Evolutionary conservation across 208 protist genomes (phyloP), one percentile per base, ranked within the genome.

Genomic region (Leishmania amazonensis): DNA sequence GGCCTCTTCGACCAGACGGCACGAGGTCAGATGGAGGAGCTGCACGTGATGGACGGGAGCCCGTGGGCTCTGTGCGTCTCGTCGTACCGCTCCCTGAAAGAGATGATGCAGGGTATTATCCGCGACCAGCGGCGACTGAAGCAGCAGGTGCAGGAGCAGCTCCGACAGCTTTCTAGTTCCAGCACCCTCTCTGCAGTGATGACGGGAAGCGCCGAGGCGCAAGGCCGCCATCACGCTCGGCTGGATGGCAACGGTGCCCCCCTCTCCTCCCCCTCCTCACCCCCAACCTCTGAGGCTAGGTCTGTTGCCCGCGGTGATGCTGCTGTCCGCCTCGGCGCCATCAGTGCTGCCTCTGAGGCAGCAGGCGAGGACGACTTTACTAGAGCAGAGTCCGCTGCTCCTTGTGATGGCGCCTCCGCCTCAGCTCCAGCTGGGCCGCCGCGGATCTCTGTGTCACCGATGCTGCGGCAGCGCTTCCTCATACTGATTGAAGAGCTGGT

Each of bases 21-120:
- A 64, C 90, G 88, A 42, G 91, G 79, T 3, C 94, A 97, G 74
- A 89, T 96, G 86, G 92, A 96, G 87, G 92, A 97, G 83, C 87
- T 97, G 78, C 88, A 94, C 57, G 94, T 97, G 75, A 97, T 97
- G 92, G 92, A 94, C 77, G 94, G 94, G 24, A 92, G 92, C 62
- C 94, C 94, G 47, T 94, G 90, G 88, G 90, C 94, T 2, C 74
- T 97, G 42, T 90, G 91, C 71, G 87, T 92, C n/a, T 87, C 92
- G 15, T 92, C 94, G 19, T 97, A 95, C 85, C 89, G 84, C 35
- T 91, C 90, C 35, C 82, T 97, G 7, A 93, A 93, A 81, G 92
- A 97, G 81, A 95, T 97, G 85, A 31, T 93, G 42, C 79, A 88
- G 51, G 87, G 85, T 45, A 88, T 97, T 45, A 76, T 90, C 28